Conservation (phyloP, 2,329 filamentous ascomycete species). For the Pseudogymnoascus sp. region DNA sequence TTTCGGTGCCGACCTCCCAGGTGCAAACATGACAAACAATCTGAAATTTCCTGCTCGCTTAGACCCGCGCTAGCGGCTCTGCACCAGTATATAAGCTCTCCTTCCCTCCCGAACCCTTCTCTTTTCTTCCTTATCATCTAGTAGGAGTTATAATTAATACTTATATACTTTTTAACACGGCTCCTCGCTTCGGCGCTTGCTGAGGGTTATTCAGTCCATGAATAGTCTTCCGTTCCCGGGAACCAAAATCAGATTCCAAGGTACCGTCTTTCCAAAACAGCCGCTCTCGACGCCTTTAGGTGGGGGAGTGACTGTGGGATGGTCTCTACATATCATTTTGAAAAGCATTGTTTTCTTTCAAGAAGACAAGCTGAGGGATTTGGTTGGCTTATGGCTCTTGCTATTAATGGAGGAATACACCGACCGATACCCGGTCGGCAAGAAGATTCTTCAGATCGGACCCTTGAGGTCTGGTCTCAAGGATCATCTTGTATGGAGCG, state of each 20-base stretch:
- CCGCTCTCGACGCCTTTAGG: slow-evolving; percentile 24
- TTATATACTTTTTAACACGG: slow-evolving; percentile 29
- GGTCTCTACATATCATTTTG: slow-evolving; percentile 29
- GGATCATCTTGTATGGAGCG: neutral
- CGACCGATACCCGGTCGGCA: neutral
- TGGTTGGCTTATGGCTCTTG: neutral
- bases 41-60: slow-evolving; percentile 6
- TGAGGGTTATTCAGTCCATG: slow-evolving; percentile 31
- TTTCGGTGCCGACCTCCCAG: neutral
- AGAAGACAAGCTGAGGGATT: slow-evolving; percentile 2
- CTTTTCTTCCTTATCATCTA: slow-evolving; percentile 21
- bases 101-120: slow-evolving; percentile 15
- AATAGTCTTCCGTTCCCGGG: slow-evolving; percentile 36
- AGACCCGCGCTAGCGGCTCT: slow-evolving; percentile 1
- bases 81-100: slow-evolving; percentile 1
- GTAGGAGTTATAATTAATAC: slow-evolving; percentile 30
- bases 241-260: slow-evolving; percentile 28
- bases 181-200: slow-evolving; percentile 34
- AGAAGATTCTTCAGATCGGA: slow-evolving; percentile 6
- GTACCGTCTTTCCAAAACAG: slow-evolving; percentile 36
- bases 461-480: neutral
- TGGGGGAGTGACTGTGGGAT: slow-evolving; percentile 34
- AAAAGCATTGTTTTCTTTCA: neutral
- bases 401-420: neutral
- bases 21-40: slow-evolving; percentile 4